Base-by-base conservation (phyloP, 1,284 basidiomycete genomes). In the Coniferiporia weirii region DNA sequence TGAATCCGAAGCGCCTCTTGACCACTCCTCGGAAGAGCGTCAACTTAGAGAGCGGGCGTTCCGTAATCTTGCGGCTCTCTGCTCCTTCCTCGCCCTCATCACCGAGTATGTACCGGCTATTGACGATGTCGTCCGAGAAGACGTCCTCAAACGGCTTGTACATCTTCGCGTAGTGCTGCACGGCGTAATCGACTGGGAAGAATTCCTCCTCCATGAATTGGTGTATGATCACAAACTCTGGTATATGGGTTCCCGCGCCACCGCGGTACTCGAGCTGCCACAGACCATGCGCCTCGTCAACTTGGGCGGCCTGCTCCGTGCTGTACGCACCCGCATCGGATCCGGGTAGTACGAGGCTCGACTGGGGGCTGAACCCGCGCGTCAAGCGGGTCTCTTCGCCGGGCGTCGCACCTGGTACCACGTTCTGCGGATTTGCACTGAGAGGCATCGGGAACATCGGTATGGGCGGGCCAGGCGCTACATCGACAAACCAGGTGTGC, bases 401-500 rank as follows among this genome's bases (percentile, higher is more conserved):
- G 6, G 56, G 47, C 6, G 46, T 34, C n/a, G 56, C 35, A 17
- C 40, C 27, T 43, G 44, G 56, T 10, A 57, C 6, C 15, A 57
- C 36, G 43, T 57, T 57, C 7, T 15, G 34, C 38, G 56, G 49
- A 35, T 57, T 60, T 15, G 51, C 61, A 36, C 59, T 46, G 34
- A 65, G 59, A 20, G 60, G 61, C 19, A 65, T 62, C 12, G 64
- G 63, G 15, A 57, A 38, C 19, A 58, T 55, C 12, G 58, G 54
- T 7, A 55, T 56, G 13, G 47, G 52, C 20, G 63, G 63, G 10
- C 64, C 64, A 50, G 61, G 63, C 12, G 63, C 64, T 19, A 62
- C 61, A 44, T 65, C 64, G 44, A 64, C 63, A 35, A 65, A 20
- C 52, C 63, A 64, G 8, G 60, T 61, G 38, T 63, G 54, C 40